Base-by-base conservation (phyloP, 108 stramenopile species). In the Nitzschia inconspicua region DNA sequence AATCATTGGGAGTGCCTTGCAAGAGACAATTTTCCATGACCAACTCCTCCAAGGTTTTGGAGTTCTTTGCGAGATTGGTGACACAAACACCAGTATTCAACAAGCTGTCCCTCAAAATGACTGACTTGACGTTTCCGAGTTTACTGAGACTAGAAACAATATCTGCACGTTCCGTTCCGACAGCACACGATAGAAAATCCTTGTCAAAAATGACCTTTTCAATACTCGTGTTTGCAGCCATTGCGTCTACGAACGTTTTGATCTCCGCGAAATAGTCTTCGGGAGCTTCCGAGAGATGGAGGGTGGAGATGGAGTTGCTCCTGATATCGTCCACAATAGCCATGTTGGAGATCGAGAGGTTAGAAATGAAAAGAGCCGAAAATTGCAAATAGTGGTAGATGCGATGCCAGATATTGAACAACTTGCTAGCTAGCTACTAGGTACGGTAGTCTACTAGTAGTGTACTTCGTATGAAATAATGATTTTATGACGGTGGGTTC, bases 161-260 rank as follows among this genome's bases (percentile, higher is more conserved):
- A 5, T 14, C 30, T 9, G 48, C 48, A 26, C 48, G 48, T 29
- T 50, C 48, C 24, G 26, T n/a, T 9, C 10, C 48, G 11, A 14
- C 10, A 9, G 7, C 10, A 18, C 48, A 50, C 4, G 5, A 25
- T 6, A 50, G 23, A 26, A 50, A 50, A 5, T 26, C 48, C 10
- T 4, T n/a, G 48, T 50, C 48, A n/a, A 50, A 50, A 50, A 50
- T 27, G 48, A 50, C 25, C 24, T 25, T 26, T 9, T 50, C n/a
- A n/a, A 50, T 50, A n/a, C 48, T 50, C 10, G 48, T 50, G n/a
- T 50, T 50, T 11, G 19, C 20, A 6, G 26, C n/a, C 48, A 50
- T 50, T 11, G 48, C 48, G 5, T 50, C 48, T 9, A 5, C 48
- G 19, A 50, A 50, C 4, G 26, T 10, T 22, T 22, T 9, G 24